Percentiles rank a stretch among this genome's conserved stretches.
These are phyloP conservation scores for Filobasidium wieringae DNA, from an alignment of 768 basidiomycete species.

Conservation along the genomic window DNA sequence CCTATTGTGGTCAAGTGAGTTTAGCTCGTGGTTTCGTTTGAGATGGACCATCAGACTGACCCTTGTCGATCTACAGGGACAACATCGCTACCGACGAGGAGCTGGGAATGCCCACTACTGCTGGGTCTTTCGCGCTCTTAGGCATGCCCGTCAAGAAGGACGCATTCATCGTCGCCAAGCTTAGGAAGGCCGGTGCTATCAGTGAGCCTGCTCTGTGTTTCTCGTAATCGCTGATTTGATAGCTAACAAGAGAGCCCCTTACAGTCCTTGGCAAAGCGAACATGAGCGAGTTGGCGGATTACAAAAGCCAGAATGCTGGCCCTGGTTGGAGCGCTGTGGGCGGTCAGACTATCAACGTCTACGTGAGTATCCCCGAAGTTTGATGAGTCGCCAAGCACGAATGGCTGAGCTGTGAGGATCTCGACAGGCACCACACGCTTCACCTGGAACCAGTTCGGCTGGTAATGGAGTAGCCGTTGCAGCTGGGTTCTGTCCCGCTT, in stretches of 20 bases:
- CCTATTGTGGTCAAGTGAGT: conserved; percentile 11
- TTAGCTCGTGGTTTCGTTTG: background rate
- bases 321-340: conserved; percentile 11
- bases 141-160: conserved; percentile 14
- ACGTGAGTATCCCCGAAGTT: background rate
- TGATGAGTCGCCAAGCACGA: too few species aligned
- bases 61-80: conserved; percentile 10
- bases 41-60: background rate
- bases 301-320: conserved; percentile 9
- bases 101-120: conserved; percentile 30
- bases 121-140: conserved; percentile 18
- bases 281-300: conserved; percentile 22
- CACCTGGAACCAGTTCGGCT: conserved; percentile 16
- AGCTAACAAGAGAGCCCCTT: background rate
- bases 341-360: conserved; percentile 10
- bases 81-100: conserved; percentile 26
- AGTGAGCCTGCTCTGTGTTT: background rate
- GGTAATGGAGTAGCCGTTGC: conserved; percentile 11
- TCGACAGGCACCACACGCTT: conserved; percentile 18
- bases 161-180: conserved; percentile 1
- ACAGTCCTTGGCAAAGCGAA: conserved; percentile 29
- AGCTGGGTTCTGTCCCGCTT: conserved; percentile 13
- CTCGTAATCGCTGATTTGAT: background rate
- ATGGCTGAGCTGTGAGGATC: too few species aligned
- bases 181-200: conserved; percentile 8